Evolutionary conservation across 73 alveolate species (phyloP), one percentile per base, ranked within the genome.

Genomic region (Urostyla sp.): DNA sequence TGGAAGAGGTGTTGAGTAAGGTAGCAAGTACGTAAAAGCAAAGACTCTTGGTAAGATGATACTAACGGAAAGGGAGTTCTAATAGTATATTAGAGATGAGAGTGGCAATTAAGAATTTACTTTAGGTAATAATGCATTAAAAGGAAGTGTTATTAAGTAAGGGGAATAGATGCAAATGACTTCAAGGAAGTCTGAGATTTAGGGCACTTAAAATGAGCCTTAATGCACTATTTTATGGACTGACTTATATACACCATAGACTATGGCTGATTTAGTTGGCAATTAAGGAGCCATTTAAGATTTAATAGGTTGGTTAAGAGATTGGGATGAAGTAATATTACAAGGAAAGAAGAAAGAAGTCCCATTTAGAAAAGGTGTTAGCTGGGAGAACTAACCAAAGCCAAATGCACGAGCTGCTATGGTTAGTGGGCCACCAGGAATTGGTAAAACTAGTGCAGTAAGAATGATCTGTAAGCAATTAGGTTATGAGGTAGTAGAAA

Each of bases 341-440:
- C 78, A 92, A 51, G 98, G 98, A 35, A 80, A 95, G 36, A 88
- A 84, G 72, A 95, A 95, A 79, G 85, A 95, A 87, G 80, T 86
- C 6, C 82, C 63, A 20, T 83, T 93, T 45, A 87, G 93, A 67
- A 75, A 79, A 60, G 90, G 83, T 16, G 91, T 95, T 27, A 72
- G 78, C 56, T 67, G 93, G 89, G 35, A 75, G 49, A 63, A 90
- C 74, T 50, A 66, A 21, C 87, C 94, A 27, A 98, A 93, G 84
- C 69, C 85, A 27, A 95, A 96, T 80, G 99, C 99, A n/a, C 83
- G 95, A 56, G 99, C 99, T 20, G 98, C 96, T 27, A 76, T 98
- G 55, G 80, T 98, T 40, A 86, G 98, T 36, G 99, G 99, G 6
- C 99, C 99, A 20, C 99, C 99, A 13, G 99, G 99, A 23, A 96